phyloP scores from a whole-genome alignment of 2,329 filamentous ascomycete genomes.

The Aspergillus uvarum region DNA sequence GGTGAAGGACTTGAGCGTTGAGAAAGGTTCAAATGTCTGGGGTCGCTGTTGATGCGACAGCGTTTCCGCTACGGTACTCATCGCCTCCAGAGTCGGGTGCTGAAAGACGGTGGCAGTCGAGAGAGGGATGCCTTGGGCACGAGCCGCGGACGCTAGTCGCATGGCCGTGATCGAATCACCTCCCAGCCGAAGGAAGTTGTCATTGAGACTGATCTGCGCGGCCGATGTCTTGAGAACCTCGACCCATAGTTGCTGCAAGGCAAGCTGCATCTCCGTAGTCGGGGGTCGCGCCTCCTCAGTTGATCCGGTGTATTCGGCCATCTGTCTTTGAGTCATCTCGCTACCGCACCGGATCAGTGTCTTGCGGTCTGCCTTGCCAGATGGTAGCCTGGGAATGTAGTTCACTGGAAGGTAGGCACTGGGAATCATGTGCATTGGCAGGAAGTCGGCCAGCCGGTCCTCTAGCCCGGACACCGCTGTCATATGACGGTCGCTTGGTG shows the following conservation, averaged over 20 bases:
- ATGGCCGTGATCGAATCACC: constrained; percentile 18
- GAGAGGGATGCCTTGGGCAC: constrained; percentile 17
- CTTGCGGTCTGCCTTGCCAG: constrained; percentile 13
- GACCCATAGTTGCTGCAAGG: constrained; percentile 11
- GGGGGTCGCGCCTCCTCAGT: constrained; percentile 38
- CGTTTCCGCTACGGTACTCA: constrained; percentile 9
- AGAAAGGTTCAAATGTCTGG: constrained; percentile 12
- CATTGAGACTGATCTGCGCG: constrained; percentile 12
- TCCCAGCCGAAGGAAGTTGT: constrained; percentile 18
- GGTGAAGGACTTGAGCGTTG: constrained; percentile 7
- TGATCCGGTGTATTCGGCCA: constrained; percentile 4
- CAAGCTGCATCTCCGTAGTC: constrained; percentile 4
- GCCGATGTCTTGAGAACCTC: constrained; percentile 1
- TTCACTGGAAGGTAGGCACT: constrained; percentile 8
- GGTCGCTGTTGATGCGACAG: constrained; percentile 8
- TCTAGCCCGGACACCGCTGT: constrained; percentile 7
- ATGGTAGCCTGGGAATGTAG: constrained; percentile 8
- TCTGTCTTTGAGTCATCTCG: constrained; percentile 1
- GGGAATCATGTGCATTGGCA: constrained; percentile 14
- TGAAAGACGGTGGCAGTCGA: constrained; percentile 30
- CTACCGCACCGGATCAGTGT: constrained; percentile 2
- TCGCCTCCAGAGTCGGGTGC: constrained; percentile 16
- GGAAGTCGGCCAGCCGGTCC: constrained; percentile 5
- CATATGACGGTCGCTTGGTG: constrained; percentile 8
- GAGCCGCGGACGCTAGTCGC: constrained; percentile 12